phyloP scores from a whole-genome alignment of 148 eudicot genomes.

The Rhododendron mucronatum region DNA sequence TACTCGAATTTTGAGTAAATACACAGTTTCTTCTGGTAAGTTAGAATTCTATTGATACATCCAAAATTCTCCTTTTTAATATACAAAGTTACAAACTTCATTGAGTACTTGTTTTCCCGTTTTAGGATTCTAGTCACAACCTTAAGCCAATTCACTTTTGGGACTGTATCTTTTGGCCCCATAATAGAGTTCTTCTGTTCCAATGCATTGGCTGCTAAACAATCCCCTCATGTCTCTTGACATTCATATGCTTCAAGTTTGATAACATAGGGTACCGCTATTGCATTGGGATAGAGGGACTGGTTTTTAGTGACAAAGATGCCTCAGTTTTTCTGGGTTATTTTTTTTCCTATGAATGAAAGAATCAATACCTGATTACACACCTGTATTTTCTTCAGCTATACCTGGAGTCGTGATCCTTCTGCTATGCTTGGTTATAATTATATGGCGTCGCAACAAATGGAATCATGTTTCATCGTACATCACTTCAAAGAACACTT shows the following conservation, averaged over 20 bases:
- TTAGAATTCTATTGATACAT: neutral
- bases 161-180: neutral
- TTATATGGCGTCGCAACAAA: constrained; percentile 18
- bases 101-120: neutral
- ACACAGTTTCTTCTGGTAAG: no score
- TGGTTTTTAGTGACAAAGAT: neutral
- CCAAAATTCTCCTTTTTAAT: neutral
- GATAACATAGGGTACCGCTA: neutral
- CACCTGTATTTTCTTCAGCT: constrained; percentile 14
- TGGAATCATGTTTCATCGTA: neutral
- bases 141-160: neutral
- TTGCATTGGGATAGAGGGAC: neutral
- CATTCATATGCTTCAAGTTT: neutral
- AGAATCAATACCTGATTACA: neutral
- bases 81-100: neutral
- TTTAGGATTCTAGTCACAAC: neutral
- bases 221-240: neutral
- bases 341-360: neutral
- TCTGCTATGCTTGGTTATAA: neutral
- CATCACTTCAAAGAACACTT: constrained; percentile 6
- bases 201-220: neutral
- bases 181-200: neutral
- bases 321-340: neutral
- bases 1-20: no score
- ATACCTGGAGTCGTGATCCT: constrained; percentile 7